Evolutionary conservation across 441 rosid species (phyloP), one percentile per base, ranked within the genome.

Genomic region (Flueggea neowawraea): DNA sequence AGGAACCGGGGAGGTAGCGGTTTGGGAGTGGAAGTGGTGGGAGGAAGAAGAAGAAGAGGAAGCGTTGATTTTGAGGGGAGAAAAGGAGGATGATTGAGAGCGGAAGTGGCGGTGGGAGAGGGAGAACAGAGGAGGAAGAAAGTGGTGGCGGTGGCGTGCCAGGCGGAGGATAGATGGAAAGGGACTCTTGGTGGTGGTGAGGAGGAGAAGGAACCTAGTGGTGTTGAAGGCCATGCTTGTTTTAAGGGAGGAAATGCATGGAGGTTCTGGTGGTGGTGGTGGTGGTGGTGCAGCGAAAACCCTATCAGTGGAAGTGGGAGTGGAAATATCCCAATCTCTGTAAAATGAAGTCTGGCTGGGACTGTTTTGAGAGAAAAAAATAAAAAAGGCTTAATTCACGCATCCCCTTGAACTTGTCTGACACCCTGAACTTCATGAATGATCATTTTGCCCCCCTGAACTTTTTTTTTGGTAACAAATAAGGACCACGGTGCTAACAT

Each of bases 151-250:
- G 62, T 2, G 61, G 66, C 63, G 54, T 55, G 61, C 36, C 52
- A 57, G 48, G 31, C 39, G 67, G 43, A 55, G 62, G 31, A 64
- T 70, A 52, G 66, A 36, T 17, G 72, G 58, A 47, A 32, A 58
- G 63, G 31, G 68, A 58, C 73, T 84, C 62, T 32, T 66, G 67
- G 73, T 71, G 50, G 84, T 65, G 59, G 86, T 78, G 43, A 87
- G 81, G 54, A 85, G 81, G 62, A 79, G 55, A 69, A 91, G 67
- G 76, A 91, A 66, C 66, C 89, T 80, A 57, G 87, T 69, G 74
- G 87, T 75, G 74, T 73, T 75, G 62, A 87, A 0, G 28, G 28
- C 79, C 96, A 89, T 91, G 53, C 52, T 43, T 16, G 41, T 39
- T 45, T 2, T 10, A 49, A 52, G 22, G 17, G 45, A 16, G 55